These are phyloP conservation scores for Purshia tridentata DNA, from an alignment of 306 rosid species.

Conservation along the genomic window DNA sequence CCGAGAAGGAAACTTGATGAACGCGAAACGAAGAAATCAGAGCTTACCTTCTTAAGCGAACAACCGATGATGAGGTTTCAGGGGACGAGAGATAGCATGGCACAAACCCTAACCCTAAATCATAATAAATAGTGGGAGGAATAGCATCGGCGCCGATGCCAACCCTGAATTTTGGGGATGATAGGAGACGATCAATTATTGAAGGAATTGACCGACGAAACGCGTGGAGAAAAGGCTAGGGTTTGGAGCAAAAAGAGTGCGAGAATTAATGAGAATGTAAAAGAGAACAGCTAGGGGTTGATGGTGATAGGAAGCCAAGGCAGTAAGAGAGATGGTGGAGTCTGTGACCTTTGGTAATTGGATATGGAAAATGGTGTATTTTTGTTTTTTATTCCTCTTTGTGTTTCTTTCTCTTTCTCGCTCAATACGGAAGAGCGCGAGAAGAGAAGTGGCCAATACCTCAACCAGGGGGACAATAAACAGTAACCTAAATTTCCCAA, in stretches of 20 bases:
- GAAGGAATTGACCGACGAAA: neutral
- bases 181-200: neutral
- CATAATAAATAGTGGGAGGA: neutral
- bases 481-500: too few relatives aligned
- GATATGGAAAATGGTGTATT: neutral
- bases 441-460: slow-evolving; percentile 16
- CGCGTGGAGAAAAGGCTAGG: slow-evolving; percentile 14
- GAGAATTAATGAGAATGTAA: neutral
- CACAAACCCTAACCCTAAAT: slow-evolving; percentile 22
- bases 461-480: neutral
- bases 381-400: neutral
- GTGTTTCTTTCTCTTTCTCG: slow-evolving; percentile 17
- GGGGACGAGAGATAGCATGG: slow-evolving; percentile 17
- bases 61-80: slow-evolving; percentile 29
- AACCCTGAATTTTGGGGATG: slow-evolving; percentile 14
- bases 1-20: neutral
- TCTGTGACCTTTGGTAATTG: neutral
- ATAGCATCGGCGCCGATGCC: slow-evolving; percentile 6
- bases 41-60: slow-evolving; percentile 45
- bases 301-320: neutral
- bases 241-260: neutral
- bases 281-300: neutral
- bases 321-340: neutral
- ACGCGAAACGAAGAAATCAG: neutral
- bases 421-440: slow-evolving; percentile 28